phyloP scores from a whole-genome alignment of 192 early-diverging fungal species.

The Linnemannia exigua region DNA sequence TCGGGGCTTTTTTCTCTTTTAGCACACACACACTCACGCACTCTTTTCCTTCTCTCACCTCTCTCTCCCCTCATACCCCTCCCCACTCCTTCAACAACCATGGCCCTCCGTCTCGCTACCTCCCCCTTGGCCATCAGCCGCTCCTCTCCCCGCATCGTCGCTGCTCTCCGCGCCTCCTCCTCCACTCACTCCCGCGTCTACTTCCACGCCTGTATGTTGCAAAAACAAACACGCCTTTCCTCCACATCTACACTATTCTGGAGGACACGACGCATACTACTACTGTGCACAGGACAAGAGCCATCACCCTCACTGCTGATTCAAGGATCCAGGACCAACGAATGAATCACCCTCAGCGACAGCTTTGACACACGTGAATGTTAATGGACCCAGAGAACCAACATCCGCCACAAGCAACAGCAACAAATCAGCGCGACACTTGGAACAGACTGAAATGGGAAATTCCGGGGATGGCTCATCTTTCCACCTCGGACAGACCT shows the following conservation, averaged over 20 bases:
- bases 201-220: conserved; percentile 31
- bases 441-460: conserved; percentile 8
- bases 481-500: neutral
- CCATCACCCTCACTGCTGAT: too few species aligned
- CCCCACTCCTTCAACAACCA: neutral
- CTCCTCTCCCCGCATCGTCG: conserved; percentile 24
- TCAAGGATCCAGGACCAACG: neutral
- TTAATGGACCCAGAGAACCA: neutral
- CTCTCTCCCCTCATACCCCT: neutral
- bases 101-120: conserved; percentile 41
- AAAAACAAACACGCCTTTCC: neutral
- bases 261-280: neutral
- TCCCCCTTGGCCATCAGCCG: conserved; percentile 39
- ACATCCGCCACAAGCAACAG: neutral
- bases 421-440: neutral
- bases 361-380: neutral
- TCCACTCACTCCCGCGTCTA: conserved; percentile 37
- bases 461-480: conserved; percentile 23
- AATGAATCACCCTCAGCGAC: neutral
- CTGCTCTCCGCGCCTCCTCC: conserved; percentile 35
- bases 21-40: neutral
- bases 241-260: neutral
- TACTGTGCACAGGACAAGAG: too few species aligned
- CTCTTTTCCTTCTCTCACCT: neutral
- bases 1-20: neutral